Evolutionary conservation across 192 early-diverging fungal species (phyloP).

Genomic region (Coemansia sp.): DNA sequence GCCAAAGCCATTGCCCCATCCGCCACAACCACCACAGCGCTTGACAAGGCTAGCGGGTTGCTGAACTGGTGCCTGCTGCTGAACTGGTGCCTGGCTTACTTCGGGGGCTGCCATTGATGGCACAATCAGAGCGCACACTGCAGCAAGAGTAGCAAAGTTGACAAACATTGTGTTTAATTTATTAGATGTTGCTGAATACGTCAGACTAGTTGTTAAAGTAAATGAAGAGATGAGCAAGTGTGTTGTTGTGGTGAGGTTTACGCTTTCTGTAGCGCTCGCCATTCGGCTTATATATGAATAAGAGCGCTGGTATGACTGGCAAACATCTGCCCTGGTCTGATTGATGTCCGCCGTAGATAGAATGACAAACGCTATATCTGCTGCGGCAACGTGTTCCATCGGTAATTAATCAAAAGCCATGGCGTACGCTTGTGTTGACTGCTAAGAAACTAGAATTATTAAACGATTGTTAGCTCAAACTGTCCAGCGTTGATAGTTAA

Average conservation of each 20-base stretch:
- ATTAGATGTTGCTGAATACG: background rate
- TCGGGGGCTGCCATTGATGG: background rate
- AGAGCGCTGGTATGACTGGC: background rate
- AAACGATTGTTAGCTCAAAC: background rate
- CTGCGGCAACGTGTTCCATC: too few relatives aligned
- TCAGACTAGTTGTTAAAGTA: background rate
- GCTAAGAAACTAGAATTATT: too few relatives aligned
- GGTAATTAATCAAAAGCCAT: too few relatives aligned
- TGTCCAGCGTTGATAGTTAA: conserved; percentile 57
- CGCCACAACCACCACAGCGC: background rate
- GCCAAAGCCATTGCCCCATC: conserved; percentile 5
- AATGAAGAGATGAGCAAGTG: background rate
- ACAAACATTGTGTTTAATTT: background rate
- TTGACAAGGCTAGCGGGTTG: background rate
- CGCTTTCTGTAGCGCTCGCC: background rate
- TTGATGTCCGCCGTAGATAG: too few relatives aligned
- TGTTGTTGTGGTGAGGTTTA: background rate
- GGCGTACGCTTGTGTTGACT: too few relatives aligned
- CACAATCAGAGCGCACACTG: background rate
- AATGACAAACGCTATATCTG: too few relatives aligned
- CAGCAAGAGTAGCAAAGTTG: background rate
- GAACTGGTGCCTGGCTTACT: background rate
- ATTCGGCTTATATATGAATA: background rate
- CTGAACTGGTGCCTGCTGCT: background rate
- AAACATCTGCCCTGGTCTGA: background rate